Percentiles rank a stretch among this genome's conserved stretches.
Evolutionary conservation across 441 rosid genomes (phyloP).

Genomic region (Mallotus japonicus): DNA sequence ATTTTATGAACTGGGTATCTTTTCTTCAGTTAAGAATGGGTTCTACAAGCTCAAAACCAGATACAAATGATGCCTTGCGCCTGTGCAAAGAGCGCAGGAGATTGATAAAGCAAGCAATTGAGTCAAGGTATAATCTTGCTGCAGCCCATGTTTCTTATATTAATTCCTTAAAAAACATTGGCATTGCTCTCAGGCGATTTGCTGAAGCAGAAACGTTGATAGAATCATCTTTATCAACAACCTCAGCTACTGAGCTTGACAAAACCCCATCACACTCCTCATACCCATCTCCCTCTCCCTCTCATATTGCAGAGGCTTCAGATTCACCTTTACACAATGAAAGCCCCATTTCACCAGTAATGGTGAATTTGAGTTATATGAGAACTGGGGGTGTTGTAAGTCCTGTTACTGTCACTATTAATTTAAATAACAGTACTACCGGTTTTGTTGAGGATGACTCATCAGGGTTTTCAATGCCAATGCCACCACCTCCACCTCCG

Average conservation of each 20-base stretch:
- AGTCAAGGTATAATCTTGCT: slow-evolving; percentile 76
- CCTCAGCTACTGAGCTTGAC: slow-evolving; percentile 69
- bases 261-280: slow-evolving; percentile 76
- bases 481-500: slow-evolving; percentile 55
- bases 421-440: slow-evolving; percentile 34
- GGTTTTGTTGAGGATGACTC: slow-evolving; percentile 46
- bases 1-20: slow-evolving; percentile 32
- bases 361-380: slow-evolving; percentile 51
- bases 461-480: slow-evolving; percentile 42
- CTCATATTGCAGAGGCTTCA: slow-evolving; percentile 44
- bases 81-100: slow-evolving; percentile 75
- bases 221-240: slow-evolving; percentile 60
- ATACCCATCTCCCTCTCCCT: slow-evolving; percentile 65
- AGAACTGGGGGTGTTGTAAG: slow-evolving; percentile 35
- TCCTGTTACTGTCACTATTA: slow-evolving; percentile 57
- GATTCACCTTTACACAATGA: slow-evolving; percentile 62
- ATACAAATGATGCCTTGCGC: slow-evolving; percentile 57
- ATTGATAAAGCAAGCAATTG: slow-evolving; percentile 71
- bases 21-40: slow-evolving; percentile 53
- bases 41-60: slow-evolving; percentile 59
- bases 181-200: slow-evolving; percentile 68
- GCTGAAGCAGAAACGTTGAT: slow-evolving; percentile 65
- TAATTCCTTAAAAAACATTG: slow-evolving; percentile 70
- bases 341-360: slow-evolving; percentile 37
- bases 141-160: slow-evolving; percentile 87